Percentiles rank a stretch among this genome's conserved stretches.
Evolutionary conservation across 371 early-diverging fungal genomes (phyloP).

Genomic region (Rhizopus sp.): DNA sequence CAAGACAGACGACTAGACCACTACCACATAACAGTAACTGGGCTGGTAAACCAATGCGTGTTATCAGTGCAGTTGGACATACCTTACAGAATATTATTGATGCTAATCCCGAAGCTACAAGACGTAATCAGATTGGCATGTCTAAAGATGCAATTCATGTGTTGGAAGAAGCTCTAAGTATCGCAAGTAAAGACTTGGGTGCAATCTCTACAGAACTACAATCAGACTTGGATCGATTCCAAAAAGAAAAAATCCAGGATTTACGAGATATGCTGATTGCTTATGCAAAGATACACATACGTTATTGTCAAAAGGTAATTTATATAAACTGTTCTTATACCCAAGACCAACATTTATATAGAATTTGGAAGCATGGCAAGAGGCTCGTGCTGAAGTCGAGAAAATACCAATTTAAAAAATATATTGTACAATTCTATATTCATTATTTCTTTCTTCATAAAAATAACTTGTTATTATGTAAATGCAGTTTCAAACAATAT

Average conservation of each 20-base stretch:
- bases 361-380: conserved; percentile 68
- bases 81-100: conserved; percentile 89
- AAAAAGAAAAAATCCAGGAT: conserved; percentile 86
- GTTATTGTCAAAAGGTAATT: conserved; percentile 77
- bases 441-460: neutral
- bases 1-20: too few species aligned
- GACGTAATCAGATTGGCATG: conserved; percentile 87
- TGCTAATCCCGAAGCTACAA: conserved; percentile 90
- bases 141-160: conserved; percentile 79
- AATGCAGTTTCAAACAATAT: neutral
- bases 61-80: conserved; percentile 70
- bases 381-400: conserved; percentile 63
- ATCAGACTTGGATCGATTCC: conserved; percentile 88
- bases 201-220: conserved; percentile 81
- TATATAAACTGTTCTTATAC: neutral
- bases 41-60: conserved; percentile 43
- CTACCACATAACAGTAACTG: conserved; percentile 32
- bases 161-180: conserved; percentile 79
- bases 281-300: conserved; percentile 81
- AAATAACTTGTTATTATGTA: too few species aligned
- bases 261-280: conserved; percentile 77
- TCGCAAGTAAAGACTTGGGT: conserved; percentile 68
- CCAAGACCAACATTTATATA: conserved; percentile 18
- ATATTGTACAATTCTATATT: conserved; percentile 15
- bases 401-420: conserved; percentile 53